Percentiles rank a stretch among this genome's conserved stretches.
Conservation (phyloP, 2,329 filamentous ascomycete species). For the Byssochlamys sp. region DNA sequence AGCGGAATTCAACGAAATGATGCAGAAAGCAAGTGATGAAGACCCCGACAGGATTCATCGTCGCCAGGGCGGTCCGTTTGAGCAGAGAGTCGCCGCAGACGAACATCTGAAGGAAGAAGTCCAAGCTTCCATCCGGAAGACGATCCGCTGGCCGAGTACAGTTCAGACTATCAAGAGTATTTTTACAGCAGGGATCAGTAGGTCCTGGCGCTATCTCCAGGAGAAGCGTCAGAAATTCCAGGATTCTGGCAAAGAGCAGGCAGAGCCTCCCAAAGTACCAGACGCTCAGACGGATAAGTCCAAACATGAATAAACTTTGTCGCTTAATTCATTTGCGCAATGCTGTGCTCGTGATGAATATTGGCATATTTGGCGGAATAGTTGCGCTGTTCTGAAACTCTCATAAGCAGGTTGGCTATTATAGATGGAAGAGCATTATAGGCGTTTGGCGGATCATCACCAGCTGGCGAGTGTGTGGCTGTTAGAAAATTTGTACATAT, state of each 20-base stretch:
- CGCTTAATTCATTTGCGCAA: neutral
- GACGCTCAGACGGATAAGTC: neutral
- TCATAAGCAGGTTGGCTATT: neutral
- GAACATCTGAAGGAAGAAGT: constrained; percentile 62
- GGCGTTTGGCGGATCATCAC: neutral
- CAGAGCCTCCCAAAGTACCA: neutral
- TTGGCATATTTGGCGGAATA: neutral
- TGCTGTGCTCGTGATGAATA: neutral
- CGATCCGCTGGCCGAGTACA: constrained; percentile 84
- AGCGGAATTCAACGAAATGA: constrained; percentile 74
- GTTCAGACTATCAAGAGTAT: constrained; percentile 77
- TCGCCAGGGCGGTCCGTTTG: constrained; percentile 73
- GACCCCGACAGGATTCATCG: constrained; percentile 57
- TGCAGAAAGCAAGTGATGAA: constrained; percentile 63
- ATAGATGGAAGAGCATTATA: neutral
- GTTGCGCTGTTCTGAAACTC: neutral
- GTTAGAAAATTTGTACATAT: constrained; percentile 2
- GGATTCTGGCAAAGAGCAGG: constrained; percentile 20
- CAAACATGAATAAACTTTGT: neutral
- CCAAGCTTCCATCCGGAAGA: constrained; percentile 68
- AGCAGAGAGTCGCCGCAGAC: constrained; percentile 68
- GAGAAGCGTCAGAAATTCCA: constrained; percentile 68
- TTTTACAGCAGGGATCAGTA: constrained; percentile 63
- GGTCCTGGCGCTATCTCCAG: constrained; percentile 63
- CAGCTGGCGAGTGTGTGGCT: neutral